These are phyloP conservation scores for Alternaria solani DNA, from an alignment of 2,329 filamentous ascomycete species.

Conservation along the genomic window DNA sequence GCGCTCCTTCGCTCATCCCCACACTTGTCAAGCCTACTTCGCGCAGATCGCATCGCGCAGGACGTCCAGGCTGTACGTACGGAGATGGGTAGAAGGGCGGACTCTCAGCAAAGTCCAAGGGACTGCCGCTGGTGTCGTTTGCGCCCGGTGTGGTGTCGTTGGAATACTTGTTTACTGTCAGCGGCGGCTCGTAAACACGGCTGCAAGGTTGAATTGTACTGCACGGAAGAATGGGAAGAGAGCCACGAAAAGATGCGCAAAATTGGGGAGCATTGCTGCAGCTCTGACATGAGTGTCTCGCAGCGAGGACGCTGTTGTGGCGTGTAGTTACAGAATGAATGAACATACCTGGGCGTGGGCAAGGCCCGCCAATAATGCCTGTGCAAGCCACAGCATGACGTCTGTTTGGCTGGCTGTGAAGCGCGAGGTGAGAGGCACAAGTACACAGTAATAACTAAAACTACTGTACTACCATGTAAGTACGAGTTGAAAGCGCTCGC, in stretches of 20 bases:
- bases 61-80: slow-evolving; percentile 28
- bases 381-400: slow-evolving; percentile 49
- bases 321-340: slow-evolving; percentile 20
- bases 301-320: slow-evolving; percentile 18
- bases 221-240: slow-evolving; percentile 45
- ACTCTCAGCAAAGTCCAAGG: slow-evolving; percentile 52
- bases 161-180: slow-evolving; percentile 44
- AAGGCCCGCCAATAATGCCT: slow-evolving; percentile 44
- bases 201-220: slow-evolving; percentile 26
- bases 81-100: slow-evolving; percentile 84
- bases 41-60: neutral
- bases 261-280: slow-evolving; percentile 36
- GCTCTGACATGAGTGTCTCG: slow-evolving; percentile 25
- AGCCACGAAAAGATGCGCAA: slow-evolving; percentile 32
- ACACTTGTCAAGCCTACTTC: slow-evolving; percentile 1
- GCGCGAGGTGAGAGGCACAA: slow-evolving; percentile 14
- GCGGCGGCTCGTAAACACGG: slow-evolving; percentile 32
- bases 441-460: slow-evolving; percentile 22
- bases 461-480: slow-evolving; percentile 19
- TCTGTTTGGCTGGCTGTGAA: slow-evolving; percentile 33
- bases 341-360: slow-evolving; percentile 43
- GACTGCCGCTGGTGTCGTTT: slow-evolving; percentile 29
- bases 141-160: slow-evolving; percentile 36
- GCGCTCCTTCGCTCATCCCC: slow-evolving; percentile 3
- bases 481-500: slow-evolving; percentile 26